Conservation (phyloP, 208 protist species). For the Leishmania amazonensis region DNA sequence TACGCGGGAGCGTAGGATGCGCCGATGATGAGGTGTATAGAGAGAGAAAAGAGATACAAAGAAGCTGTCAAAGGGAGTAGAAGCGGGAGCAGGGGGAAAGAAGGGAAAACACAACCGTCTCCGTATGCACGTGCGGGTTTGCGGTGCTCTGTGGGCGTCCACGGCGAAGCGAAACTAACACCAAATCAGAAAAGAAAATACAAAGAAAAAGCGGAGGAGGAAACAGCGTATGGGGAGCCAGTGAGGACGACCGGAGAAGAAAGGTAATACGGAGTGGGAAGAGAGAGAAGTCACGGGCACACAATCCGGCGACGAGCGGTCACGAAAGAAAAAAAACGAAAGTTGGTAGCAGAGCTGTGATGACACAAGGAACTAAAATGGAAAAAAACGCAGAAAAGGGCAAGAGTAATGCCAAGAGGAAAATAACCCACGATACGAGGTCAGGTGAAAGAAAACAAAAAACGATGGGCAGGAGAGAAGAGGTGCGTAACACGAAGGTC, state of each 20-base stretch:
- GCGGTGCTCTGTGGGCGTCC: background rate
- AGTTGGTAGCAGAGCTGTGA: background rate
- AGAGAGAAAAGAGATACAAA: background rate
- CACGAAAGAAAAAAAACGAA: background rate
- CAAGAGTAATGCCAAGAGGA: background rate
- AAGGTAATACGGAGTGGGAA: background rate
- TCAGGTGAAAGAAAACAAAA: background rate
- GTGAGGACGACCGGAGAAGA: background rate
- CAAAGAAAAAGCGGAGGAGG: background rate
- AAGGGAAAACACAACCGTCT: background rate
- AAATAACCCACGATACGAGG: background rate
- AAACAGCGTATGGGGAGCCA: background rate
- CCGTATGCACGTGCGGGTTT: background rate
- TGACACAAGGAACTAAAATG: background rate
- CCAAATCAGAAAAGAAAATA: background rate
- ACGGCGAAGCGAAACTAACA: background rate
- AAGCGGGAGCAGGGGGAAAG: background rate
- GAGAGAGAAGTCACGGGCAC: background rate
- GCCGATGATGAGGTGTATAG: slow-evolving; percentile 3
- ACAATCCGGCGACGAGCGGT: background rate
- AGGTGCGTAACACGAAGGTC: background rate
- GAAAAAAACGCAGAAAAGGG: background rate
- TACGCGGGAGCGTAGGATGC: background rate
- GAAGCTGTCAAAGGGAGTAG: background rate
- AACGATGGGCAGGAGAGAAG: background rate